Base-by-base conservation (phyloP, 352 stramenopile species). In the Phytopythium sindhum region DNA sequence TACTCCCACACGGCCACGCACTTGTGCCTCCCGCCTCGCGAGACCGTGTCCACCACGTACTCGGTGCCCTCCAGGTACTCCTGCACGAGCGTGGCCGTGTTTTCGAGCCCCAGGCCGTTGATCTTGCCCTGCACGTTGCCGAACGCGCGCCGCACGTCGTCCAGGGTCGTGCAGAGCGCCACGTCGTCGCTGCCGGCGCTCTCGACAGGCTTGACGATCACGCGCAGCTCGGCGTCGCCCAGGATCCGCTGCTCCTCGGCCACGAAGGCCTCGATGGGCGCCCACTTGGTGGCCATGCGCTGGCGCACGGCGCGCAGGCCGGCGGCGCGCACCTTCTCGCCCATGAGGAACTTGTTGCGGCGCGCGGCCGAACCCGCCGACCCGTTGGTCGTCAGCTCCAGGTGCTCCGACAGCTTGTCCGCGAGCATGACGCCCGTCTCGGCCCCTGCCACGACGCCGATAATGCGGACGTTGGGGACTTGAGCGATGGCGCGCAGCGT, bases 41-140 rank as follows among this genome's bases (percentile, higher is more conserved):
- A 96, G 11, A 99, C 96, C 10, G 93, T 97, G 70, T 99, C 97
- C n/a, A 99, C 82, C 5, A 98, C 96, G 75, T 98, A 99, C 75
- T 99, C 97, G 23, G 78, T 92, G 33, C 97, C 97, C 9, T 86
- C 78, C 19, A 98, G 74, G 69, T 94, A 99, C 74, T 98, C 95
- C 69, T 98, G 94, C 29, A 98, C 88, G n/a, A 99, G 74, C 11
- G 97, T 97, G 28, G 86, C 78, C 39, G 89, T 85, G 73, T 97
- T 97, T 37, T 95, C 75, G 17, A 92, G 74, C 4, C 91, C 88
- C 5, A 96, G 67, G 1, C 80, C 68, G 68, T 97, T 97, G 63
- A 94, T 90, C 72, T 97, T 97, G 61, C 89, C 89, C 63, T 96
- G 84, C 64, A 98, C 96, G 66, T 79, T 96, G 21, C 83, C 80